phyloP scores from a whole-genome alignment of 2,329 filamentous ascomycete species.

The Penicillium sp. region DNA sequence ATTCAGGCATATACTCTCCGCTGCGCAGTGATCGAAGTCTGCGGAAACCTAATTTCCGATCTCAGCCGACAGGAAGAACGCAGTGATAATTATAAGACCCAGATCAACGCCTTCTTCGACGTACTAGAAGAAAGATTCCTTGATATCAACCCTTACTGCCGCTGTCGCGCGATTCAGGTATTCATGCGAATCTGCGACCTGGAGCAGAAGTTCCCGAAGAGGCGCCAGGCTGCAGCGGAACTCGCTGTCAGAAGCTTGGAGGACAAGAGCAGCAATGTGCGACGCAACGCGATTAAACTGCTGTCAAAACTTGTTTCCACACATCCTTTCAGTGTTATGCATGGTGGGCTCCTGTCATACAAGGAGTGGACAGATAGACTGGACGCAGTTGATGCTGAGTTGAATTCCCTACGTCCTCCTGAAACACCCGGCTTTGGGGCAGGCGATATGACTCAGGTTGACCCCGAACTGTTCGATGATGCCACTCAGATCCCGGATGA shows the following conservation, averaged over 20 bases:
- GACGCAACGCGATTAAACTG: constrained; percentile 91
- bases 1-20: constrained; percentile 81
- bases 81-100: constrained; percentile 87
- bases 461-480: constrained; percentile 78
- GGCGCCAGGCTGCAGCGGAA: constrained; percentile 82
- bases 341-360: constrained; percentile 78
- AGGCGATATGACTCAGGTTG: constrained; percentile 66
- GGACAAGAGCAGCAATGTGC: constrained; percentile 97
- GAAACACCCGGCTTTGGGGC: constrained; percentile 71
- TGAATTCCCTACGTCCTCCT: constrained; percentile 75
- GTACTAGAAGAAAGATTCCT: constrained; percentile 94
- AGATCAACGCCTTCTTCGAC: constrained; percentile 96
- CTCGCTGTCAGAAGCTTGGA: constrained; percentile 84
- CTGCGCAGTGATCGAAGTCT: constrained; percentile 93
- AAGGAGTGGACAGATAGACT: constrained; percentile 83
- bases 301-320: constrained; percentile 85
- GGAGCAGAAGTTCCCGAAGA: constrained; percentile 94
- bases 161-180: constrained; percentile 87
- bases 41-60: constrained; percentile 89
- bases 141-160: constrained; percentile 94
- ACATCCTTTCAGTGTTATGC: constrained; percentile 88
- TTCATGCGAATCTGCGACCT: constrained; percentile 88
- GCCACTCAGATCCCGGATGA: constrained; percentile 72
- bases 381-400: constrained; percentile 76
- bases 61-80: constrained; percentile 88